These are phyloP conservation scores for Acer campestre DNA, from an alignment of 345 rosid genomes.

Conservation along the genomic window DNA sequence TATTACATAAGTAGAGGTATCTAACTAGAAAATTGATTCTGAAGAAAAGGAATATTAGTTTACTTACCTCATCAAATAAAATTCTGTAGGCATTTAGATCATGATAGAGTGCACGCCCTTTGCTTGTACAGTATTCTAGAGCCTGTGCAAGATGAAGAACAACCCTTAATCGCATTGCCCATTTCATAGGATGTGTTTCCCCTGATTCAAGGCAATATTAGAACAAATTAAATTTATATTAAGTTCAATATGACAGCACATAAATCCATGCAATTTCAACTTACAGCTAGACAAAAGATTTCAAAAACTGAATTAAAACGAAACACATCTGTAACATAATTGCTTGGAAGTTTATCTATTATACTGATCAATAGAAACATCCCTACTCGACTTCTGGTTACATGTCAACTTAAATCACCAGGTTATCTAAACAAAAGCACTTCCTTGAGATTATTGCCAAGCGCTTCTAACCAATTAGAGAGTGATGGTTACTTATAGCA, in stretches of 20 bases:
- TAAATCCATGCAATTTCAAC: not conserved
- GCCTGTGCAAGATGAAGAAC: constrained; percentile 94
- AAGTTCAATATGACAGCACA: not conserved
- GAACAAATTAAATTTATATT: not conserved
- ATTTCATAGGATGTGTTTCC: constrained; percentile 94
- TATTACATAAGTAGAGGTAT: constrained; percentile 10
- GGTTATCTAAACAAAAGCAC: not conserved
- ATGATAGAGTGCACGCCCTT: constrained; percentile 92
- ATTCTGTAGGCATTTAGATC: constrained; percentile 94
- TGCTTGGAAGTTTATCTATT: not conserved
- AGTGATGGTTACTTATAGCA: not conserved
- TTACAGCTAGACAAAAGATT: not conserved
- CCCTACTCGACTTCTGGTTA: not conserved
- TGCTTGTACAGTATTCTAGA: constrained; percentile 80
- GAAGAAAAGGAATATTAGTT: not conserved
- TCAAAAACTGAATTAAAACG: not conserved
- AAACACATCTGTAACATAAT: not conserved
- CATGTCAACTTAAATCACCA: not conserved
- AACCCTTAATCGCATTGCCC: constrained; percentile 95
- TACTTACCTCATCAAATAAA: constrained; percentile 79
- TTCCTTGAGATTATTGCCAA: not conserved
- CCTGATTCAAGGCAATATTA: constrained; percentile 48
- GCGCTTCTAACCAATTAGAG: not conserved
- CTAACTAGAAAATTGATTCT: not conserved
- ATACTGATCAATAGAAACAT: not conserved